Percentiles rank a stretch among this genome's conserved stretches.
Conservation (phyloP, 1,284 basidiomycete genomes). For the Rhodotorula sp. region DNA sequence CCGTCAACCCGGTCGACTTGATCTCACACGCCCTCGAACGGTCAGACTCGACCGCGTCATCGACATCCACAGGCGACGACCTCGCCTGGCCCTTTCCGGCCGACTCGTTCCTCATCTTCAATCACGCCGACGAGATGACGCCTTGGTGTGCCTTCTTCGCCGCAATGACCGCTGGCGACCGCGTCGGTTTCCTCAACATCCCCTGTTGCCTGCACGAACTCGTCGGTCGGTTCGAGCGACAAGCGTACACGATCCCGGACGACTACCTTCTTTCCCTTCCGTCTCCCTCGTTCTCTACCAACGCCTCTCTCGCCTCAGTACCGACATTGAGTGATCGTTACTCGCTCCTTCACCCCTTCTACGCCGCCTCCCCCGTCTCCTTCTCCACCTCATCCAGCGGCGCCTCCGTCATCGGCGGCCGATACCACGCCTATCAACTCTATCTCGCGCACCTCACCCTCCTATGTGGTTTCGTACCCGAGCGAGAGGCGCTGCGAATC, state of each 20-base stretch:
- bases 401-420: slow-evolving; percentile 50
- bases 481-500: slow-evolving; percentile 81
- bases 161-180: slow-evolving; percentile 30
- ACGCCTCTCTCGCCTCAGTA: not conserved
- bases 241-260: slow-evolving; percentile 21
- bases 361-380: slow-evolving; percentile 22
- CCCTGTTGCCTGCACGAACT: slow-evolving; percentile 72
- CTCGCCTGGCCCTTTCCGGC: slow-evolving; percentile 28
- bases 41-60: not conserved
- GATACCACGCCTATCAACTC: slow-evolving; percentile 48
- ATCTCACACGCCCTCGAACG: slow-evolving; percentile 5
- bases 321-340: not conserved
- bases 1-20: slow-evolving; percentile 31
- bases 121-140: slow-evolving; percentile 94
- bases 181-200: slow-evolving; percentile 73
- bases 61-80: not conserved
- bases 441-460: slow-evolving; percentile 47
- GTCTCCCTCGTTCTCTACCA: not conserved
- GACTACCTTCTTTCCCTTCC: slow-evolving; percentile 17
- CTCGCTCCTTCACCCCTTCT: slow-evolving; percentile 28
- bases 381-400: not conserved
- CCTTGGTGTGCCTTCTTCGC: slow-evolving; percentile 51
- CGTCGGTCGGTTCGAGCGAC: slow-evolving; percentile 44
- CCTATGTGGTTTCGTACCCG: slow-evolving; percentile 78
- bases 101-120: slow-evolving; percentile 76